A percentile compares a stretch with the other conserved stretches of the same genome.
Evolutionary conservation across 2,329 filamentous ascomycete genomes (phyloP).

Genomic region (Aspergillus sp.): DNA sequence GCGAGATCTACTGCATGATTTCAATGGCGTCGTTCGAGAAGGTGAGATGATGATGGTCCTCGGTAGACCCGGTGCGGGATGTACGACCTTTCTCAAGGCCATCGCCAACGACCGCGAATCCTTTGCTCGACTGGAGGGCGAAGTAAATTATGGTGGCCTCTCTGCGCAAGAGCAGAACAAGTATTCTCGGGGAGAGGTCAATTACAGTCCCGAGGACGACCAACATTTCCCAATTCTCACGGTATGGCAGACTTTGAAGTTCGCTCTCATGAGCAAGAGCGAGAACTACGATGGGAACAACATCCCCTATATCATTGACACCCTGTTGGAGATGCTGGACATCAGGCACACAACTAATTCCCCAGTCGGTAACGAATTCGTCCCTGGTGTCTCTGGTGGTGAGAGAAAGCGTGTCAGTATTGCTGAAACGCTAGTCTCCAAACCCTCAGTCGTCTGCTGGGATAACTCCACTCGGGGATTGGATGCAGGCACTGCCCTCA

Average conservation of each 20-base stretch:
- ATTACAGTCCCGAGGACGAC: constrained; percentile 74
- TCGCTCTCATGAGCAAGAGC: constrained; percentile 71
- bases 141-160: constrained; percentile 69
- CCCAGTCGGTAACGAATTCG: constrained; percentile 67
- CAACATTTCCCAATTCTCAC: constrained; percentile 68
- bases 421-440: constrained; percentile 69
- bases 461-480: constrained; percentile 78
- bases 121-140: constrained; percentile 63
- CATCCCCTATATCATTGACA: constrained; percentile 65
- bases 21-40: constrained; percentile 62
- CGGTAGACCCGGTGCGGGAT: constrained; percentile 67
- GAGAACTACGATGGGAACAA: constrained; percentile 59
- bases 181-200: constrained; percentile 68
- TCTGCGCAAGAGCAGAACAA: constrained; percentile 63
- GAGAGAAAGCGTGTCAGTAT: constrained; percentile 78
- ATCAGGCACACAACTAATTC: constrained; percentile 72
- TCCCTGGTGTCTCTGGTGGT: constrained; percentile 71
- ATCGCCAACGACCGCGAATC: constrained; percentile 65
- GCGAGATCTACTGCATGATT: constrained; percentile 59
- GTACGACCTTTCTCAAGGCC: constrained; percentile 73
- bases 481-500: constrained; percentile 72
- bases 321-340: constrained; percentile 71
- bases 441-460: constrained; percentile 70
- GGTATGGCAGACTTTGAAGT: constrained; percentile 72
- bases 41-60: constrained; percentile 71